Evolutionary conservation across 805 yeast species (phyloP).

Genomic region (Candida michaelii): DNA sequence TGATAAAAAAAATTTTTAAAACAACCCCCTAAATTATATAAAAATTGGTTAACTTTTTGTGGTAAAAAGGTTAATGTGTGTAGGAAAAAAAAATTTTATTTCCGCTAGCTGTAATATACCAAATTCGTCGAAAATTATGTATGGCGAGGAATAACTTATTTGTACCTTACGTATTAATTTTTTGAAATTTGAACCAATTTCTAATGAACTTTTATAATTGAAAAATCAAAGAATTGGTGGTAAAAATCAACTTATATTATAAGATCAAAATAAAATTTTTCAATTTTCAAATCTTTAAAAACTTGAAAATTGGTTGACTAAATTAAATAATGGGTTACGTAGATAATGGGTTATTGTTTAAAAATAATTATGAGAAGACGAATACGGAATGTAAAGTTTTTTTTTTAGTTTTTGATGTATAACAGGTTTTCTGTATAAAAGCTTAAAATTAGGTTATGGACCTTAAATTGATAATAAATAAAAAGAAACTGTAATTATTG

Average conservation of each 20-base stretch:
- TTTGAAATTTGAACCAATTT: too few relatives aligned
- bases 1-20: background rate
- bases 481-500: too few relatives aligned
- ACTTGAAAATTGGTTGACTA: background rate
- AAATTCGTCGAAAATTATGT: constrained; percentile 3
- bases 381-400: constrained; percentile 2
- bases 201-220: too few relatives aligned
- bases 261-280: too few relatives aligned
- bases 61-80: constrained; percentile 1
- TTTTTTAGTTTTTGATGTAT: background rate
- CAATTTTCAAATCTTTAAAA: too few relatives aligned
- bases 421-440: background rate
- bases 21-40: background rate
- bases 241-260: too few relatives aligned
- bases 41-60: background rate
- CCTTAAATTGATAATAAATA: background rate
- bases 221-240: too few relatives aligned
- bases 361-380: background rate
- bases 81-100: constrained; percentile 2
- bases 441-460: constrained; percentile 3
- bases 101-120: background rate
- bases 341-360: constrained; percentile 6
- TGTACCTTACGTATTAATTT: background rate
- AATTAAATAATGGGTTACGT: background rate
- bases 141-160: background rate